Evolutionary conservation across 805 yeast species (phyloP).

Genomic region (Ogataea pini): DNA sequence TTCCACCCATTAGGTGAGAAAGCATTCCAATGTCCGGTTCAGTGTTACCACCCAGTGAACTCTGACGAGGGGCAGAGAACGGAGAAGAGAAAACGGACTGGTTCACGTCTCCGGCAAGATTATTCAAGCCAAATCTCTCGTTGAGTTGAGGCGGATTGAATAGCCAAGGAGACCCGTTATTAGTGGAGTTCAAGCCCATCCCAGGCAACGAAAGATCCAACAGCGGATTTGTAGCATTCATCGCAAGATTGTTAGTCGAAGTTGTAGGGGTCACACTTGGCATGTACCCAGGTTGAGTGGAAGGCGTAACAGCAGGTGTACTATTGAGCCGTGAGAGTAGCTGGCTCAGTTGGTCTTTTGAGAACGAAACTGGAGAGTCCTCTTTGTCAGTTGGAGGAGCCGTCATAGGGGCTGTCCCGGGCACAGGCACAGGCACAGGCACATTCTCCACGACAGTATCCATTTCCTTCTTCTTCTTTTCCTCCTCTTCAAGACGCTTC

Average conservation of each 20-base stretch:
- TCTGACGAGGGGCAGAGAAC: slow-evolving; percentile 11
- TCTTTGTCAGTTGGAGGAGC: too few relatives aligned
- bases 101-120: slow-evolving; percentile 5
- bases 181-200: slow-evolving; percentile 5
- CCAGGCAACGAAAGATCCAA: slow-evolving; percentile 18
- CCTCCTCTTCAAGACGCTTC: slow-evolving; percentile 34
- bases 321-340: slow-evolving; percentile 17
- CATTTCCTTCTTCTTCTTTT: slow-evolving; percentile 34
- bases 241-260: not conserved
- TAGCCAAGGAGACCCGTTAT: slow-evolving; percentile 4
- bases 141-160: slow-evolving; percentile 1
- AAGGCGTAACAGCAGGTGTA: slow-evolving; percentile 3
- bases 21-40: slow-evolving; percentile 40
- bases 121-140: not conserved
- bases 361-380: slow-evolving; percentile 11
- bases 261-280: not conserved
- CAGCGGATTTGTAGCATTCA: slow-evolving; percentile 10
- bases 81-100: slow-evolving; percentile 8
- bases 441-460: not conserved
- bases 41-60: slow-evolving; percentile 24
- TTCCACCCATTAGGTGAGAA: slow-evolving; percentile 27
- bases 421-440: too few relatives aligned
- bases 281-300: not conserved
- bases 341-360: slow-evolving; percentile 21
- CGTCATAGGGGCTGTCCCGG: too few relatives aligned